A percentile compares a stretch with the other conserved stretches of the same genome.
Evolutionary conservation across 2,329 filamentous ascomycete species (phyloP).

Genomic region (Aspergillus pseudoterreus): DNA sequence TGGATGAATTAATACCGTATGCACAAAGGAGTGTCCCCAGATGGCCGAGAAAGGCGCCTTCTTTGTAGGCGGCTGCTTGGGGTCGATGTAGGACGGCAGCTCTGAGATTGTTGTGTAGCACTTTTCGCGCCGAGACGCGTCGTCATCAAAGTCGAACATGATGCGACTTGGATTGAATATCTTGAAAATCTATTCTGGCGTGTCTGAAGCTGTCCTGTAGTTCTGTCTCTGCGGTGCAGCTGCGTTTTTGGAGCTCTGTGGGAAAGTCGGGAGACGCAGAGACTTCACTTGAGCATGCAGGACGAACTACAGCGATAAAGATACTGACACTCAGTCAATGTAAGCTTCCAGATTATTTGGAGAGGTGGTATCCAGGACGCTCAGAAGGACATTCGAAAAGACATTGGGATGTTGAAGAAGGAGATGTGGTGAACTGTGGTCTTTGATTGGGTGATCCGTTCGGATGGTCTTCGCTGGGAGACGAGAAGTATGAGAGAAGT

Average conservation of each 20-base stretch:
- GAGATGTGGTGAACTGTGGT: neutral
- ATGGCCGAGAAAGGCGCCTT: conserved; percentile 74
- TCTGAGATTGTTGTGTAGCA: conserved; percentile 69
- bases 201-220: no score
- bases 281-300: neutral
- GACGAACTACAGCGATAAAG: neutral
- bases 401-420: neutral
- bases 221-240: no score
- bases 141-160: conserved; percentile 45
- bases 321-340: neutral
- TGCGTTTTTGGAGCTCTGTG: no score
- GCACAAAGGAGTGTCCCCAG: conserved; percentile 61
- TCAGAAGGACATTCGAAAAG: no score
- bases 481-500: neutral
- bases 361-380: no score
- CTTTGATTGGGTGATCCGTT: conserved; percentile 1
- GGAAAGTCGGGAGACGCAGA: neutral
- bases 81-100: conserved; percentile 65
- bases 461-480: neutral
- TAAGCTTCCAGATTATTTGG: no score
- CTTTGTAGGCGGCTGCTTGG: conserved; percentile 65
- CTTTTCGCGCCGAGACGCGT: conserved; percentile 49
- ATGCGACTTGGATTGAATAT: neutral
- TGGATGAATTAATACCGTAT: conserved; percentile 51
- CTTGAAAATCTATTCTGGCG: no score